Conservation (phyloP, 179 eudicot species). For the Vitellaria paradoxa region DNA sequence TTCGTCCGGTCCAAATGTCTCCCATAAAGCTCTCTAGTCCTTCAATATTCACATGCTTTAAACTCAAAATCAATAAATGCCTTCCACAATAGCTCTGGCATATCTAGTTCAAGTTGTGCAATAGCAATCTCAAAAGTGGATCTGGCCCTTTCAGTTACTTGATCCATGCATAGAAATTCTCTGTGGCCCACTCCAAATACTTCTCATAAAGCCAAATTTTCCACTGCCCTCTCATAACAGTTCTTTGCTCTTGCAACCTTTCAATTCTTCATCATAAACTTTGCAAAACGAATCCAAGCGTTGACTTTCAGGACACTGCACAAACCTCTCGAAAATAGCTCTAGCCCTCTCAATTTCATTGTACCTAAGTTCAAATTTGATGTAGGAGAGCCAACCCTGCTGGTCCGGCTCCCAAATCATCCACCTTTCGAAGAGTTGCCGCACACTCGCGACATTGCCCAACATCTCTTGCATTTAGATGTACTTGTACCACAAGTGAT, state of each 20-base stretch:
- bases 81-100: conserved; percentile 56
- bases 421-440: conserved; percentile 84
- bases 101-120: conserved; percentile 56
- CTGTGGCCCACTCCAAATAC: conserved; percentile 92
- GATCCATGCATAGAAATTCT: conserved; percentile 23
- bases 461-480: conserved; percentile 76
- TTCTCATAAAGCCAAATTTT: conserved; percentile 67
- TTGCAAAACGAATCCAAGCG: conserved; percentile 70
- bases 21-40: too few species aligned
- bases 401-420: conserved; percentile 26
- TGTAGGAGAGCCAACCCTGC: conserved; percentile 65
- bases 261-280: conserved; percentile 78
- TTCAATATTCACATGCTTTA: too few species aligned
- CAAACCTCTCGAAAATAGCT: conserved; percentile 62
- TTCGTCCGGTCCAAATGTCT: too few species aligned
- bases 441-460: conserved; percentile 71
- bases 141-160: conserved; percentile 28
- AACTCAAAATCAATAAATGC: conserved; percentile 22
- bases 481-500: conserved; percentile 33
- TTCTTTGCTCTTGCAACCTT: conserved; percentile 31
- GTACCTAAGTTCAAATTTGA: conserved; percentile 55
- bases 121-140: conserved; percentile 79
- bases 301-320: conserved; percentile 54
- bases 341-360: conserved; percentile 41
- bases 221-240: conserved; percentile 68